Base-by-base conservation (phyloP, 2,329 filamentous ascomycete species). In the Acrocalymma vagum region DNA sequence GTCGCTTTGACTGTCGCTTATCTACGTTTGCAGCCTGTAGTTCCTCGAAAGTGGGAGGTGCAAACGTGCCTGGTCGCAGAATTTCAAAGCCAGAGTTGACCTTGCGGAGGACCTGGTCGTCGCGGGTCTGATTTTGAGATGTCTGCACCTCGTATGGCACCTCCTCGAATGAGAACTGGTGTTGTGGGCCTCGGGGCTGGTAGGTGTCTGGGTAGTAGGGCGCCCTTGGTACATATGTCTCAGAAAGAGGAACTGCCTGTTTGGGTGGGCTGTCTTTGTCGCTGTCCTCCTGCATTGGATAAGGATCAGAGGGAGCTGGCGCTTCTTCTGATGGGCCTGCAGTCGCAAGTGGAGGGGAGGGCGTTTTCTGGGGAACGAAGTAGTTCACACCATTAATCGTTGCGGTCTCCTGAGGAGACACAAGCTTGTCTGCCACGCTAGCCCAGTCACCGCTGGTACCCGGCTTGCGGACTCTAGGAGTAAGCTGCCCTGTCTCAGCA, bases 401-500 rank as follows among this genome's bases (percentile, higher is more conserved):
- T 5, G 52, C 35, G 36, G 49, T 45, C 27, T 58, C 52, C 38
- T 42, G 29, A 7, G 48, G 38, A 11, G 47, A 54, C 33, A 56
- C 60, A 17, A 62, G 39, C 32, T 64, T 64, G 9, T 67, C 62
- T n/a, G 58, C 58, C 14, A 62, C 53, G 45, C 61, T 68, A 20
- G 66, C 60, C 65, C 67, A 71, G 38, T 72, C 69, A 44, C 60
- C 65, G 39, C 65, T 70, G 39, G 58, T 54, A 40, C 61, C 63
- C 48, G 65, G 63, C 48, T 58, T 63, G 40, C 70, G 69, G 24
- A 68, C 62, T 45, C 72, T 53, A 15, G 70, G 71, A 18, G 67
- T 69, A 30, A 78, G 64, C 47, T 78, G 75, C 11, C 76, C 76
- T 23, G 73, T 78, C 57, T 78, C 76, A 13, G 76, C 76, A 21